Conservation (phyloP, 1,139 yeast genomes). For the Blastobotrys aristatus region DNA sequence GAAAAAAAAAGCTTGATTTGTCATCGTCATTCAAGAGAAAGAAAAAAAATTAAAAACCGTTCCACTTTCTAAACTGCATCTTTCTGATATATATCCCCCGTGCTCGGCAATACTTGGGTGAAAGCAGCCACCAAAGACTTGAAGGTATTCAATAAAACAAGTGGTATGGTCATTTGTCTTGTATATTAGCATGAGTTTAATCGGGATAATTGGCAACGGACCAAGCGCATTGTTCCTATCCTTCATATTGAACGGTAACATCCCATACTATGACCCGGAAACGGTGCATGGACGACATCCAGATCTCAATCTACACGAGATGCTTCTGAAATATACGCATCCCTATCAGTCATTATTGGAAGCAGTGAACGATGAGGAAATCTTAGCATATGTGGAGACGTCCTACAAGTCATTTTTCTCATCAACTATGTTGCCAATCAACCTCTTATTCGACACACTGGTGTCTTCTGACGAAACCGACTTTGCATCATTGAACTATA, state of each 20-base stretch:
- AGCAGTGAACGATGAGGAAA: slow-evolving; percentile 21
- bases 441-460: slow-evolving; percentile 31
- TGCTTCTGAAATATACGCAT: slow-evolving; percentile 19
- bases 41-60: neutral
- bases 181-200: too few species aligned
- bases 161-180: too few species aligned
- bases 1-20: neutral
- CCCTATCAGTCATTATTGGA: slow-evolving; percentile 19
- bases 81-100: too few species aligned
- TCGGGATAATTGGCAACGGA: slow-evolving; percentile 30
- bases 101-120: too few species aligned
- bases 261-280: slow-evolving; percentile 31
- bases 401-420: slow-evolving; percentile 27
- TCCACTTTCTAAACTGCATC: too few species aligned
- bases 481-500: slow-evolving; percentile 20
- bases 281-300: slow-evolving; percentile 30
- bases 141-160: too few species aligned
- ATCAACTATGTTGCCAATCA: slow-evolving; percentile 27
- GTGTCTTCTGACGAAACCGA: slow-evolving; percentile 31
- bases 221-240: slow-evolving; percentile 35
- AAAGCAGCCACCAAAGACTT: too few species aligned
- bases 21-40: neutral
- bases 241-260: slow-evolving; percentile 31
- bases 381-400: slow-evolving; percentile 23
- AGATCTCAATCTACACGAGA: slow-evolving; percentile 27